Conservation (phyloP, 305 asterid species). For the Solanum hybrid region DNA sequence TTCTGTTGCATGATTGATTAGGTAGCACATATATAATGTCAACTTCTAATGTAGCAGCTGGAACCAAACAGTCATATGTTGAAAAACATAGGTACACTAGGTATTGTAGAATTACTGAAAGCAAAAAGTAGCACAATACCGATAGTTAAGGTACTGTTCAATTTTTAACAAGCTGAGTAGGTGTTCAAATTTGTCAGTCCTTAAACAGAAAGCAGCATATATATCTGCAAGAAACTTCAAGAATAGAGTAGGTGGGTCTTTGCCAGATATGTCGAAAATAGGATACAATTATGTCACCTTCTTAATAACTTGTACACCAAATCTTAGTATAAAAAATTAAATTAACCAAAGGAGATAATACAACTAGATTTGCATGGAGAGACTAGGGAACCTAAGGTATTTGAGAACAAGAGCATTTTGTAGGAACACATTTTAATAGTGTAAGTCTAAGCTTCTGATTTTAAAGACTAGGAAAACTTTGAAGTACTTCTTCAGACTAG, state of each 20-base stretch:
- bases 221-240: neutral
- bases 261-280: neutral
- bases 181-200: neutral
- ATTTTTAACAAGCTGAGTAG: neutral
- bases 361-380: neutral
- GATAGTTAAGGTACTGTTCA: neutral
- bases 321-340: neutral
- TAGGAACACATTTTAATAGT: neutral
- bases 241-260: neutral
- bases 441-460: neutral
- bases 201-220: neutral
- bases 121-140: neutral
- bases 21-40: neutral
- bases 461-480: neutral
- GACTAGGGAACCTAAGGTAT: neutral
- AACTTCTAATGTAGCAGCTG: neutral
- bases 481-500: neutral
- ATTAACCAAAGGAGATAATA: neutral
- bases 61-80: neutral
- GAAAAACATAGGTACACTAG: neutral
- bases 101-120: neutral
- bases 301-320: neutral
- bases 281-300: neutral
- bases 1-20: neutral
- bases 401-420: neutral